These are phyloP conservation scores for Sarocladium oryzae DNA, from an alignment of 2,329 filamentous ascomycete genomes.

Conservation along the genomic window DNA sequence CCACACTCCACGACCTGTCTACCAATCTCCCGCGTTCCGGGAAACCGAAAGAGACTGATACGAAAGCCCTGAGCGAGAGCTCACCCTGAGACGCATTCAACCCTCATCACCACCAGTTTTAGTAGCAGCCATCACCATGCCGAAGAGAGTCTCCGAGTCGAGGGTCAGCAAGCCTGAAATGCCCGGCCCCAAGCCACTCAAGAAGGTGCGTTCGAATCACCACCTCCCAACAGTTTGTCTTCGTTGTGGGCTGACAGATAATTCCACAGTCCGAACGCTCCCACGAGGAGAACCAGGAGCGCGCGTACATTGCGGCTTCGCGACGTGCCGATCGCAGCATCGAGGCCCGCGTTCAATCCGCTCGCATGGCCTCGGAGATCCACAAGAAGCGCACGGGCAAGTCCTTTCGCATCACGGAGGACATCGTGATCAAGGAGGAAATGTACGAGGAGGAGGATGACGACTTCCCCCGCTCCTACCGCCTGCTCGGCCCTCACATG, in stretches of 20 bases:
- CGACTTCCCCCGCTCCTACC: slow-evolving; percentile 62
- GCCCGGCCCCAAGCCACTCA: neutral
- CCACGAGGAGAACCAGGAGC: slow-evolving; percentile 76
- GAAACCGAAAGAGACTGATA: no score
- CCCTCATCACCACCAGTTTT: no score
- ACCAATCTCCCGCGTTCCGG: no score
- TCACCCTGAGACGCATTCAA: no score
- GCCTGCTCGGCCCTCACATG: slow-evolving; percentile 55
- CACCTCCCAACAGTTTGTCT: no score
- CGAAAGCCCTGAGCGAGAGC: no score
- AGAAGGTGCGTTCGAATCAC: slow-evolving; percentile 10
- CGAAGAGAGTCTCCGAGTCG: slow-evolving; percentile 4
- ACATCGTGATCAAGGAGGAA: slow-evolving; percentile 83
- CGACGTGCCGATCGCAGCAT: slow-evolving; percentile 78
- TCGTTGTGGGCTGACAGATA: slow-evolving; percentile 4
- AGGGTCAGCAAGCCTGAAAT: slow-evolving; percentile 4
- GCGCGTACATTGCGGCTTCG: slow-evolving; percentile 89
- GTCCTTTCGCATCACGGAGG: slow-evolving; percentile 71
- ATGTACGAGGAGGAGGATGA: slow-evolving; percentile 97
- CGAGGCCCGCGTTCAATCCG: slow-evolving; percentile 83
- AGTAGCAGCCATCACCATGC: neutral
- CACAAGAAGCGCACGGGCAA: slow-evolving; percentile 85
- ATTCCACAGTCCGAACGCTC: slow-evolving; percentile 59
- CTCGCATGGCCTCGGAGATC: slow-evolving; percentile 80
- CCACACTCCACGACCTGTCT: no score